phyloP scores from a whole-genome alignment of 768 basidiomycete genomes.

The Scleroderma citrinum region DNA sequence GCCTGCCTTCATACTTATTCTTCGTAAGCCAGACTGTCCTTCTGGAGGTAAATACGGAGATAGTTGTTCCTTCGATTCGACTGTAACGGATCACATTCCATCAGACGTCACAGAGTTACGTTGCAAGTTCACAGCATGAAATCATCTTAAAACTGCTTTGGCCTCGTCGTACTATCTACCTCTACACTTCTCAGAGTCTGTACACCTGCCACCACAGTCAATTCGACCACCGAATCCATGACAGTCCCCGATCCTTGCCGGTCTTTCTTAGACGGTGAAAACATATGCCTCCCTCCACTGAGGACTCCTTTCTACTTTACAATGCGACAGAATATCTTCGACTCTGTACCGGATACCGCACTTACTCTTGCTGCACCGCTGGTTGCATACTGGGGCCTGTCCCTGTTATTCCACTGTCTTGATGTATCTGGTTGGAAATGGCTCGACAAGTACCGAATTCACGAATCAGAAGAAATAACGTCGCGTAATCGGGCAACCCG shows the following conservation, averaged over 20 bases:
- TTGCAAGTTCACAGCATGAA: not conserved
- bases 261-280: constrained; percentile 27
- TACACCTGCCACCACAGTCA: no score
- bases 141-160: not conserved
- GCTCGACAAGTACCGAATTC: constrained; percentile 81
- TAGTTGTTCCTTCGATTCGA: no score
- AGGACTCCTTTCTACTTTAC: constrained; percentile 53
- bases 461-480: constrained; percentile 77
- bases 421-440: constrained; percentile 73
- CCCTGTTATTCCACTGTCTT: constrained; percentile 74
- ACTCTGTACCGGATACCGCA: constrained; percentile 60
- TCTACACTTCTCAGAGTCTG: not conserved
- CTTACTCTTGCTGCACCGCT: constrained; percentile 73
- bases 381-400: constrained; percentile 78
- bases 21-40: no score
- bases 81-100: no score
- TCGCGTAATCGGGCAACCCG: constrained; percentile 71
- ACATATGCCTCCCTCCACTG: constrained; percentile 31
- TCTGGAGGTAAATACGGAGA: no score
- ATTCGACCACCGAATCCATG: not conserved
- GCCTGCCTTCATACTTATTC: not conserved
- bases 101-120: no score
- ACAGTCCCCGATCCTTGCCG: constrained; percentile 34
- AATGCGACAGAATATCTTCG: constrained; percentile 40
- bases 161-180: not conserved